Evolutionary conservation across 768 basidiomycete species (phyloP).

Genomic region (Megacollybia marginata): DNA sequence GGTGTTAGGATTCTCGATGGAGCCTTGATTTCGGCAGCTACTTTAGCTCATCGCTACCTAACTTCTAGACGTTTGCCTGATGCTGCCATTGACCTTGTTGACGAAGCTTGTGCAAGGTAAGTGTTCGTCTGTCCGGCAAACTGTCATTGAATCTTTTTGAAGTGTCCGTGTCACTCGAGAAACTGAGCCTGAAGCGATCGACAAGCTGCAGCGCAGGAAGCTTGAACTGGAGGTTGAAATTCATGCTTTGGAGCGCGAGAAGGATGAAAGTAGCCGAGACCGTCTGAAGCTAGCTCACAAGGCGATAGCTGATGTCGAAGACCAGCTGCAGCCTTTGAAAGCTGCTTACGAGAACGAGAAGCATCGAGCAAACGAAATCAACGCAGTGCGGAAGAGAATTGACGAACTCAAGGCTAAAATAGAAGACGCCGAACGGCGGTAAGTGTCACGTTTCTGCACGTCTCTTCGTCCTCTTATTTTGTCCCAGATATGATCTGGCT

Average conservation of each 20-base stretch:
- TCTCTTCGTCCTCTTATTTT: background rate
- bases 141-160: slow-evolving; percentile 2
- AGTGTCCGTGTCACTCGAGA: slow-evolving; percentile 89
- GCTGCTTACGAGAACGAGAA: slow-evolving; percentile 88
- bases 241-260: slow-evolving; percentile 90
- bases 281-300: slow-evolving; percentile 68
- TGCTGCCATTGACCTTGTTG: slow-evolving; percentile 85
- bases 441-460: slow-evolving; percentile 17
- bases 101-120: slow-evolving; percentile 86
- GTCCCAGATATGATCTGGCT: slow-evolving; percentile 53
- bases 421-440: slow-evolving; percentile 87
- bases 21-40: slow-evolving; percentile 83
- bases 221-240: slow-evolving; percentile 93
- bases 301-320: slow-evolving; percentile 76
- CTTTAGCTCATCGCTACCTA: slow-evolving; percentile 89
- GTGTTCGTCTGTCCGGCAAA: slow-evolving; percentile 11
- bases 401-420: slow-evolving; percentile 90
- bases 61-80: slow-evolving; percentile 76
- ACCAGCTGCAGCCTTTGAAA: slow-evolving; percentile 74
- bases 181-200: slow-evolving; percentile 90
- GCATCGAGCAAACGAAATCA: slow-evolving; percentile 72
- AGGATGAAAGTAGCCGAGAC: slow-evolving; percentile 83
- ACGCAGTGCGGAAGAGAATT: slow-evolving; percentile 67
- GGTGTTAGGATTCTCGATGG: slow-evolving; percentile 86
- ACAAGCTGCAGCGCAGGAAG: slow-evolving; percentile 81